These are phyloP conservation scores for Neofusicoccum laricinum DNA, from an alignment of 2,329 filamentous ascomycete genomes.

Conservation along the genomic window DNA sequence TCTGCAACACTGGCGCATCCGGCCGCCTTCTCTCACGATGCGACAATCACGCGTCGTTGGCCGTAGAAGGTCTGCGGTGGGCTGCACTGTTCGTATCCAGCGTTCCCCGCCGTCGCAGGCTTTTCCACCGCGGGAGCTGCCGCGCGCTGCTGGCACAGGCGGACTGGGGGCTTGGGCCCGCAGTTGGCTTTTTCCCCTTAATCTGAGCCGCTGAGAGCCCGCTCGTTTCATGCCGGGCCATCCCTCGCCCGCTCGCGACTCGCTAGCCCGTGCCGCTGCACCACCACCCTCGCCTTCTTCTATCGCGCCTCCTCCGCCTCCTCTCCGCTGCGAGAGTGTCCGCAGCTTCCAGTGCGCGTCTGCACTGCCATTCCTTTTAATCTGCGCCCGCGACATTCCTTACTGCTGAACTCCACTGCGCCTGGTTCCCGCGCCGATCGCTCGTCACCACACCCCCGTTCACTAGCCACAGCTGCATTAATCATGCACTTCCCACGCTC, in stretches of 20 bases:
- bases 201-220: conserved; percentile 11
- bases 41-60: neutral
- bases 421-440: conserved; percentile 8
- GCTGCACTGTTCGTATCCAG: conserved; percentile 4
- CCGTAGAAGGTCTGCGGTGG: neutral
- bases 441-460: neutral
- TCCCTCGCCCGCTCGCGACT: conserved; percentile 1
- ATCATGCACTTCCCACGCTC: conserved; percentile 13
- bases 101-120: conserved; percentile 1
- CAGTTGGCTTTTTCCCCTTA: conserved; percentile 7
- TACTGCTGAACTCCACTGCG: neutral
- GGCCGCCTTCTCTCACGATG: neutral
- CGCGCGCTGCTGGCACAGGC: neutral
- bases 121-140: conserved; percentile 10
- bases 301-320: conserved; percentile 11
- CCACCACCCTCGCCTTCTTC: conserved; percentile 11
- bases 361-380: conserved; percentile 13
- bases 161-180: neutral
- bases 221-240: conserved; percentile 12
- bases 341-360: conserved; percentile 3
- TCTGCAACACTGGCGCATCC: neutral
- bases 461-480: conserved; percentile 11
- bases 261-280: conserved; percentile 3
- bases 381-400: conserved; percentile 6
- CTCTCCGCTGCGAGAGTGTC: conserved; percentile 4